Evolutionary conservation across 768 basidiomycete genomes (phyloP).

Genomic region (Russula foetens): DNA sequence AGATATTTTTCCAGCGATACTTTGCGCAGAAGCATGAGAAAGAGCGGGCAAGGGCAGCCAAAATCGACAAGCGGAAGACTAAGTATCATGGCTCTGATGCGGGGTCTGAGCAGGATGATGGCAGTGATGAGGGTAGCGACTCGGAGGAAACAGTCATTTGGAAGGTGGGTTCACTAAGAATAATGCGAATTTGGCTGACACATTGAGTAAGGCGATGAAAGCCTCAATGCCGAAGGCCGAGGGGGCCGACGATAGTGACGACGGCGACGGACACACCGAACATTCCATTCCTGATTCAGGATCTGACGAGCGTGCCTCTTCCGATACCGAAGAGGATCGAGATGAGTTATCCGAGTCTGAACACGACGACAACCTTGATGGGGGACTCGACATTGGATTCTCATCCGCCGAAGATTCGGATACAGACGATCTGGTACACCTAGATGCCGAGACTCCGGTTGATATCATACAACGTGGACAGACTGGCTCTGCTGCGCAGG

Average conservation of each 20-base stretch:
- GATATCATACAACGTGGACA: conserved; percentile 56
- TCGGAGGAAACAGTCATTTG: conserved; percentile 70
- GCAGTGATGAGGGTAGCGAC: conserved; percentile 38
- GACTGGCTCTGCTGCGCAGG: conserved; percentile 39
- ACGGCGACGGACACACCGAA: conserved; percentile 23
- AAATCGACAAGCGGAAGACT: conserved; percentile 39
- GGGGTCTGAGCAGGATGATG: conserved; percentile 30
- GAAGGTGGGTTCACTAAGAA: conserved; percentile 52
- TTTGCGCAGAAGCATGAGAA: conserved; percentile 65
- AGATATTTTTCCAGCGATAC: conserved; percentile 90
- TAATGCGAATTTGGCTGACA: neutral
- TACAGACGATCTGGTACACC: conserved; percentile 57
- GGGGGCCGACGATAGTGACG: conserved; percentile 25
- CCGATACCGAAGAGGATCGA: conserved; percentile 20
- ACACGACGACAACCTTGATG: conserved; percentile 21
- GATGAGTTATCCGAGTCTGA: conserved; percentile 22
- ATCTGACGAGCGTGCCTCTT: conserved; percentile 32
- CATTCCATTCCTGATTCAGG: conserved; percentile 22
- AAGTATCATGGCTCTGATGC: conserved; percentile 29
- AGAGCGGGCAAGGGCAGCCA: conserved; percentile 41
- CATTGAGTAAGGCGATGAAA: conserved; percentile 67
- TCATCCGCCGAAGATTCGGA: conserved; percentile 61
- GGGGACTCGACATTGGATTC: conserved; percentile 29
- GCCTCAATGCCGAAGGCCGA: conserved; percentile 61
- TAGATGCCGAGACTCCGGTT: conserved; percentile 47